phyloP scores from a whole-genome alignment of 2,329 filamentous ascomycete genomes.

The Fusarium sp. region DNA sequence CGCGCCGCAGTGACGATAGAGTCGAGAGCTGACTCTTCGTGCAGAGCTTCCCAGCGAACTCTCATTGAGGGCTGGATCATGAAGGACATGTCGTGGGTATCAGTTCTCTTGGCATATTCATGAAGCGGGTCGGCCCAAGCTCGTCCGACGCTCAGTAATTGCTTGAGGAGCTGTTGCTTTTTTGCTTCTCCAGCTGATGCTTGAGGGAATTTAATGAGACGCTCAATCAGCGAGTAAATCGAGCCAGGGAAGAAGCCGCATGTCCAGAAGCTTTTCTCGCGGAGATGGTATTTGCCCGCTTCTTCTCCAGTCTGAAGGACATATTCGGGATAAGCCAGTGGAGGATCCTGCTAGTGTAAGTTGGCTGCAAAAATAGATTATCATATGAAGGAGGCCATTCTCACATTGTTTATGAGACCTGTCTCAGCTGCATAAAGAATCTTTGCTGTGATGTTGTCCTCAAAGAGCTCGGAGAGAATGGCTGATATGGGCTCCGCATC shows the following conservation, averaged over 20 bases:
- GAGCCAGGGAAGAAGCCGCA: slow-evolving; percentile 59
- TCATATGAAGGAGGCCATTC: neutral
- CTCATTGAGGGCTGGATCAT: slow-evolving; percentile 66
- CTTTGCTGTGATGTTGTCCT: slow-evolving; percentile 43
- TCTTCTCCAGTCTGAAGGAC: slow-evolving; percentile 37
- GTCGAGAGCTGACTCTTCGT: slow-evolving; percentile 56
- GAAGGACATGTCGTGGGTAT: slow-evolving; percentile 70
- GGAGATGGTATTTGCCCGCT: slow-evolving; percentile 38
- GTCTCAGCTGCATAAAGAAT: slow-evolving; percentile 32
- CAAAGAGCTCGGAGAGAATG: slow-evolving; percentile 27
- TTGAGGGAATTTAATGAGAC: slow-evolving; percentile 52
- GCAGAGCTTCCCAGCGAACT: slow-evolving; percentile 63
- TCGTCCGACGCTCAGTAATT: slow-evolving; percentile 41
- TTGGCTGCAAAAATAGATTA: no score
- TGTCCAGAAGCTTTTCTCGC: slow-evolving; percentile 53
- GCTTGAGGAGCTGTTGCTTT: slow-evolving; percentile 42
- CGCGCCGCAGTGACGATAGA: slow-evolving; percentile 61
- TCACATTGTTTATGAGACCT: slow-evolving; percentile 35
- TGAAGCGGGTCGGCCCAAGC: slow-evolving; percentile 56
- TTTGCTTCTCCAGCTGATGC: slow-evolving; percentile 28
- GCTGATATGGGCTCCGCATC: neutral
- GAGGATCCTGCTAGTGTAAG: slow-evolving; percentile 33
- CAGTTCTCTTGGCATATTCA: slow-evolving; percentile 55
- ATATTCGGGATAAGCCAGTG: slow-evolving; percentile 42
- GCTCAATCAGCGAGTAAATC: slow-evolving; percentile 55